Percentiles rank a stretch among this genome's conserved stretches.
phyloP scores from a whole-genome alignment of 2,329 filamentous ascomycete genomes.

The Colletotrichum australisinense region DNA sequence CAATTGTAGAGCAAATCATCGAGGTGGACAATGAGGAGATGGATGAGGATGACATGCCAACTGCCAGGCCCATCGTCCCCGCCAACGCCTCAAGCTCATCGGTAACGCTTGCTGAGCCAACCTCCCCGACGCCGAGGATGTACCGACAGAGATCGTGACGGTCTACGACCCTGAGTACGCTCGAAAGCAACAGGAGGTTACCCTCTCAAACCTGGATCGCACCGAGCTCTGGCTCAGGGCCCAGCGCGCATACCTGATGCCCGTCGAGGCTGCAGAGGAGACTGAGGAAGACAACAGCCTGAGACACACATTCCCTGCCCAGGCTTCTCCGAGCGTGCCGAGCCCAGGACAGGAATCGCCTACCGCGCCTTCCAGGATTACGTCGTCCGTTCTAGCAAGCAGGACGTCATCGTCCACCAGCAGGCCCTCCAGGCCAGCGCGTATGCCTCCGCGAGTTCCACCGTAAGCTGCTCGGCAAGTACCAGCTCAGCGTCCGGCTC shows the following conservation, averaged over 20 bases:
- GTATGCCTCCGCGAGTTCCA: slow-evolving; percentile 79
- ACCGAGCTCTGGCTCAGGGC: slow-evolving; percentile 89
- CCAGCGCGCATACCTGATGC: slow-evolving; percentile 81
- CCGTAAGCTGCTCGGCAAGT: slow-evolving; percentile 85
- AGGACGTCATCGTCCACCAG: slow-evolving; percentile 87
- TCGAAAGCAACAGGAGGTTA: slow-evolving; percentile 76
- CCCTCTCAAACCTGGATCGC: slow-evolving; percentile 81
- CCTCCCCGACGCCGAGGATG: slow-evolving; percentile 64
- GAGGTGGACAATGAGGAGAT: slow-evolving; percentile 64
- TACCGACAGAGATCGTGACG: slow-evolving; percentile 72
- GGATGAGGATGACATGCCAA: slow-evolving; percentile 72
- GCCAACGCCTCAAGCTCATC: slow-evolving; percentile 44
- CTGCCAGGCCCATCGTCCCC: slow-evolving; percentile 64
- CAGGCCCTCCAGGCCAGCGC: slow-evolving; percentile 88
- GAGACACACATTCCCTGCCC: no score
- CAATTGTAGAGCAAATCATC: slow-evolving; percentile 75
- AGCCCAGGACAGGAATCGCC: slow-evolving; percentile 77
- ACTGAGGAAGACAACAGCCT: slow-evolving; percentile 38
- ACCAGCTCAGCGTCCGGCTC: slow-evolving; percentile 81
- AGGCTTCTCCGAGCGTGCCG: no score
- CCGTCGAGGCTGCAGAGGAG: slow-evolving; percentile 63
- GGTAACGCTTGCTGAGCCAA: slow-evolving; percentile 44
- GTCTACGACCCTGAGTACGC: slow-evolving; percentile 83
- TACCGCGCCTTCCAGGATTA: slow-evolving; percentile 88
- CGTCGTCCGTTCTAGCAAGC: slow-evolving; percentile 70